A percentile compares a stretch with the other conserved stretches of the same genome.
These are phyloP conservation scores for Phytopythium montanum DNA, from an alignment of 352 stramenopile genomes.

Conservation along the genomic window DNA sequence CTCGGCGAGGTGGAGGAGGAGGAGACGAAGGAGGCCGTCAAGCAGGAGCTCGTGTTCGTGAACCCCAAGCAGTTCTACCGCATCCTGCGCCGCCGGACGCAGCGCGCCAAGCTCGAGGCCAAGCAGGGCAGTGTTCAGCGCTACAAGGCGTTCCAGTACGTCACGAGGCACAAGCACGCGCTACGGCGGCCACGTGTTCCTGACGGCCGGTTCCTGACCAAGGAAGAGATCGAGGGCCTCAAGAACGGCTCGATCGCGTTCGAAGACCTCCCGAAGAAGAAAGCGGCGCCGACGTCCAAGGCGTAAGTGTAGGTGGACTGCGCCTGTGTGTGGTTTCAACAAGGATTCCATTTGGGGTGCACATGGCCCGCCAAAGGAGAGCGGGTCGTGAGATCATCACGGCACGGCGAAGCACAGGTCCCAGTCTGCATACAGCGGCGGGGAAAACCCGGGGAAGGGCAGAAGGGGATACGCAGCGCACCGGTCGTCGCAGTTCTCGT, in stretches of 20 bases:
- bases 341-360: not conserved
- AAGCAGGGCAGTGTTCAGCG: constrained; percentile 60
- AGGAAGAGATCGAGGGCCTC: constrained; percentile 19
- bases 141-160: constrained; percentile 73
- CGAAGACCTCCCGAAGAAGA: too few species aligned
- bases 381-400: not conserved
- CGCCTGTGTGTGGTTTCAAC: not conserved
- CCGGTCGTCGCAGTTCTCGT: constrained; percentile 6
- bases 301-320: not conserved
- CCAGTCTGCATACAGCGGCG: constrained; percentile 4
- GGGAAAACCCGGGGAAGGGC: constrained; percentile 3
- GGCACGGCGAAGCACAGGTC: not conserved
- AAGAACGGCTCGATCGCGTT: too few species aligned
- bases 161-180: constrained; percentile 73
- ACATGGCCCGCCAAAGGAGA: not conserved
- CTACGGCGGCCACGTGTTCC: constrained; percentile 68
- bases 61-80: constrained; percentile 86
- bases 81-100: constrained; percentile 75
- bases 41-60: constrained; percentile 80
- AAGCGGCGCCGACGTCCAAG: not conserved
- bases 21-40: constrained; percentile 50
- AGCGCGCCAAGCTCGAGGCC: constrained; percentile 71
- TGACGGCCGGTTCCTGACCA: constrained; percentile 72
- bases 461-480: constrained; percentile 7
- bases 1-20: too few species aligned